Percentiles rank a stretch among this genome's conserved stretches.
Conservation (phyloP, 495 filamentous ascomycete species). For the Talaromyces ruber region DNA sequence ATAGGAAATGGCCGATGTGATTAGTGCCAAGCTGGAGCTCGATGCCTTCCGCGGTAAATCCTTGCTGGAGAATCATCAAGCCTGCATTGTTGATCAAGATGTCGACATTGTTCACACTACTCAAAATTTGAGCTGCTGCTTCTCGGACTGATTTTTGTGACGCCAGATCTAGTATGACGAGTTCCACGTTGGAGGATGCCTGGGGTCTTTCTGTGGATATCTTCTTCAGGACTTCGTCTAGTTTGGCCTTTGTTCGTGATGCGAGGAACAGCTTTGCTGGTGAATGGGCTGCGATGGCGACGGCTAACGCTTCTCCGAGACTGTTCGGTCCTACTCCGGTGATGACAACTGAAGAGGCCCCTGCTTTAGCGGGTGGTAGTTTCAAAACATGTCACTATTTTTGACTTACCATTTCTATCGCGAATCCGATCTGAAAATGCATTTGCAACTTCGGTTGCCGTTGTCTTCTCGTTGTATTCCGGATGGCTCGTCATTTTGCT, state of each 20-base stretch:
- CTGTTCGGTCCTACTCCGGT: constrained; percentile 45
- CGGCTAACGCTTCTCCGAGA: constrained; percentile 42
- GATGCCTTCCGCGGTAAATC: constrained; percentile 26
- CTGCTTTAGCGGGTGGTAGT: neutral
- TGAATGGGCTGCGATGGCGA: constrained; percentile 43
- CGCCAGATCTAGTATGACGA: constrained; percentile 10
- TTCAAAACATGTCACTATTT: neutral
- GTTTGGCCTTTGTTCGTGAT: constrained; percentile 40
- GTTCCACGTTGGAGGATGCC: neutral
- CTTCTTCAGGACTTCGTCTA: constrained; percentile 35
- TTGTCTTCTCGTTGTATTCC: constrained; percentile 33
- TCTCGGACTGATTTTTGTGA: constrained; percentile 11
- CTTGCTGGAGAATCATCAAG: constrained; percentile 44
- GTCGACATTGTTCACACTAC: constrained; percentile 8
- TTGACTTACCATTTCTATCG: constrained; percentile 23
- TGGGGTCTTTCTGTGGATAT: constrained; percentile 15
- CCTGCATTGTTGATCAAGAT: constrained; percentile 55
- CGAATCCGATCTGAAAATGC: constrained; percentile 28
- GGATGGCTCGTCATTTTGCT: constrained; percentile 16
- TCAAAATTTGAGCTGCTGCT: constrained; percentile 10
- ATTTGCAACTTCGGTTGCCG: constrained; percentile 32
- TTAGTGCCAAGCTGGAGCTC: constrained; percentile 49
- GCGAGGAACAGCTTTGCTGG: constrained; percentile 45
- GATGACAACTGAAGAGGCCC: constrained; percentile 25
- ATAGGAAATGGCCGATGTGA: constrained; percentile 49